A percentile compares a stretch with the other conserved stretches of the same genome.
Conservation (phyloP, 352 stramenopile species). For the Globisporangium nagaii region DNA sequence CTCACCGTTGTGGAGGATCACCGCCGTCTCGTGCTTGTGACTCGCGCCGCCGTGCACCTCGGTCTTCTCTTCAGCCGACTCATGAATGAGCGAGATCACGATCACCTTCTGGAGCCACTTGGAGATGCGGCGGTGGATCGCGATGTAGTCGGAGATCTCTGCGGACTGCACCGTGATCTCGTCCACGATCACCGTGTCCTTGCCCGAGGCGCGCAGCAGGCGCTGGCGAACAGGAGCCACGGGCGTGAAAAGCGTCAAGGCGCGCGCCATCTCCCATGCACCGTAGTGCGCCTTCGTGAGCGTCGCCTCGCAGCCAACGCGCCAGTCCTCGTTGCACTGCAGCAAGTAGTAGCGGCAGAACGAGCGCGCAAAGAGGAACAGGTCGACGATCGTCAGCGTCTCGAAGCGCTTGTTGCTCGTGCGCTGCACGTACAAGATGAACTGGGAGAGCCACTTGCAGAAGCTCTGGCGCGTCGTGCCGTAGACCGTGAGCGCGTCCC, state of each 20-base stretch:
- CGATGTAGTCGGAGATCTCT: conserved; percentile 28
- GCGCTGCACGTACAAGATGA: conserved; percentile 25
- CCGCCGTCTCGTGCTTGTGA: background rate
- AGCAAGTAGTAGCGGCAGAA: conserved; percentile 36
- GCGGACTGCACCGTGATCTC: conserved; percentile 20
- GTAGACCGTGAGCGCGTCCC: background rate
- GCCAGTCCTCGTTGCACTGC: conserved; percentile 18
- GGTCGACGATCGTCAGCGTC: conserved; percentile 25
- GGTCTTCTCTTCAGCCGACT: conserved; percentile 22
- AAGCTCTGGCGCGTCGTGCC: conserved; percentile 21
- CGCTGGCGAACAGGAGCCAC: conserved; percentile 20
- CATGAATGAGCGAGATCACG: conserved; percentile 28
- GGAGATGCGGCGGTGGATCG: conserved; percentile 30
- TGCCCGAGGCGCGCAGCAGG: conserved; percentile 18
- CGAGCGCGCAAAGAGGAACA: conserved; percentile 35
- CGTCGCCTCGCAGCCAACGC: conserved; percentile 12
- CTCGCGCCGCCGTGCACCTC: background rate
- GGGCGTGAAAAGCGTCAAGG: conserved; percentile 28
- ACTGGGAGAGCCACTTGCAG: conserved; percentile 27
- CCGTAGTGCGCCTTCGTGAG: conserved; percentile 24
- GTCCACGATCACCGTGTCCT: conserved; percentile 31
- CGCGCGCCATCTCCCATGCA: conserved; percentile 34
- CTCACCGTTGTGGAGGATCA: conserved; percentile 32
- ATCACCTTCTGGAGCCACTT: conserved; percentile 35
- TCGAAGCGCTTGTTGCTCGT: conserved; percentile 25